Conservation (phyloP, 1,284 basidiomycete species). For the Quambalaria eucalypti region DNA sequence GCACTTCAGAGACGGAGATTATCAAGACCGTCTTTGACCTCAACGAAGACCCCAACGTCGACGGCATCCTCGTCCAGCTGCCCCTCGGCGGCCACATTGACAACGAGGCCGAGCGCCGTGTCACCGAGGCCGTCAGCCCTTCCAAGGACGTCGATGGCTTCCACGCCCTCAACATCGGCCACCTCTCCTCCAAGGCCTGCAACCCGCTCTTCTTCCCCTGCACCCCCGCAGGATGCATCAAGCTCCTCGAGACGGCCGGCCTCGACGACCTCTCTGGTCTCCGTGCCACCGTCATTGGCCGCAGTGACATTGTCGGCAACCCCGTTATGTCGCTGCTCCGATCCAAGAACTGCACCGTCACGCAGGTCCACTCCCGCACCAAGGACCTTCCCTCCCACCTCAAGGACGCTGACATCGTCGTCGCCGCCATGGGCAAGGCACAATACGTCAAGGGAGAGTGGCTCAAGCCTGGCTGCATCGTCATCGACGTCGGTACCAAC, state of each 20-base stretch:
- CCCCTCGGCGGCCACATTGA: constrained; percentile 79
- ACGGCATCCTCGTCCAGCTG: constrained; percentile 93
- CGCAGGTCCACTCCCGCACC: constrained; percentile 89
- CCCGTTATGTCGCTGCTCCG: constrained; percentile 85
- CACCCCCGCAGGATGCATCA: constrained; percentile 87
- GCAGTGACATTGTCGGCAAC: constrained; percentile 95
- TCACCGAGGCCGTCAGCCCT: constrained; percentile 88
- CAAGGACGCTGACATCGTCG: constrained; percentile 77
- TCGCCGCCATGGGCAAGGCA: constrained; percentile 85
- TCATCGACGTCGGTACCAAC: constrained; percentile 76
- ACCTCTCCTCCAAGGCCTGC: constrained; percentile 80
- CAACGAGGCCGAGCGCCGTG: constrained; percentile 72
- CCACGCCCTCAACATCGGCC: constrained; percentile 97
- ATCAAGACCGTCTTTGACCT: constrained; percentile 68
- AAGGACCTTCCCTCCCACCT: constrained; percentile 64
- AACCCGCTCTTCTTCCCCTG: constrained; percentile 87
- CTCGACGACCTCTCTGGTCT: constrained; percentile 54
- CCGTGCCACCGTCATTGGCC: constrained; percentile 83
- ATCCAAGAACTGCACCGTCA: constrained; percentile 87
- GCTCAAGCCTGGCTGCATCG: constrained; percentile 79
- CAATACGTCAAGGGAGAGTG: constrained; percentile 85
- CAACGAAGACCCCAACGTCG: constrained; percentile 73
- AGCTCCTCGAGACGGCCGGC: constrained; percentile 75
- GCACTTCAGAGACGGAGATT: constrained; percentile 66
- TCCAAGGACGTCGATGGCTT: constrained; percentile 99